phyloP scores from a whole-genome alignment of 2,329 filamentous ascomycete genomes.

The Neonectria neomacrospora region DNA sequence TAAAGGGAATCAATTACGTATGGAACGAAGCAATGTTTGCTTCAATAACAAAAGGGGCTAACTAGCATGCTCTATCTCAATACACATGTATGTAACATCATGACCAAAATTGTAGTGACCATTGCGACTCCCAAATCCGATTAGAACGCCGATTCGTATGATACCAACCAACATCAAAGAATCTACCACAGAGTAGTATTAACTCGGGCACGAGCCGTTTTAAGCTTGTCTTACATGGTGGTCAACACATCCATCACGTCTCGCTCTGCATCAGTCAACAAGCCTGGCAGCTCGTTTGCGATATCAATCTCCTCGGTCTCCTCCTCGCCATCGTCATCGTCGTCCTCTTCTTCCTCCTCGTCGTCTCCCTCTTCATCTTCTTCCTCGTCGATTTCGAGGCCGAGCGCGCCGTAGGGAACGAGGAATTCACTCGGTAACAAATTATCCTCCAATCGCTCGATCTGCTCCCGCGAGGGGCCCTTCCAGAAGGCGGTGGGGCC shows the following conservation, averaged over 20 bases:
- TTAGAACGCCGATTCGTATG: not conserved
- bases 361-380: constrained; percentile 36
- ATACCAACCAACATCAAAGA: not conserved
- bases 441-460: constrained; percentile 43
- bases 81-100: not conserved
- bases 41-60: not conserved
- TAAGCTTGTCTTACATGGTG: not conserved
- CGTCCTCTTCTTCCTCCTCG: constrained; percentile 29
- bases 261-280: constrained; percentile 36
- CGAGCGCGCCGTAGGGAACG: constrained; percentile 42
- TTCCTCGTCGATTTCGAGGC: constrained; percentile 39
- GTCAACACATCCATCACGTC: constrained; percentile 30
- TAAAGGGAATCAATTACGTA: not conserved
- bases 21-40: not conserved
- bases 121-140: not conserved
- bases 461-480: constrained; percentile 61
- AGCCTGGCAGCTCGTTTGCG: constrained; percentile 31
- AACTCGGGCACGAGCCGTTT: not conserved
- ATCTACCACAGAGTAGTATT: not conserved
- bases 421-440: constrained; percentile 49
- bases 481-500: constrained; percentile 86
- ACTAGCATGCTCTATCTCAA: not conserved
- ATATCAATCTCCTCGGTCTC: constrained; percentile 30
- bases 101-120: not conserved
- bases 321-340: constrained; percentile 25